These are phyloP conservation scores for Hypoxylon perforatum DNA, from an alignment of 495 filamentous ascomycete genomes.

Conservation along the genomic window DNA sequence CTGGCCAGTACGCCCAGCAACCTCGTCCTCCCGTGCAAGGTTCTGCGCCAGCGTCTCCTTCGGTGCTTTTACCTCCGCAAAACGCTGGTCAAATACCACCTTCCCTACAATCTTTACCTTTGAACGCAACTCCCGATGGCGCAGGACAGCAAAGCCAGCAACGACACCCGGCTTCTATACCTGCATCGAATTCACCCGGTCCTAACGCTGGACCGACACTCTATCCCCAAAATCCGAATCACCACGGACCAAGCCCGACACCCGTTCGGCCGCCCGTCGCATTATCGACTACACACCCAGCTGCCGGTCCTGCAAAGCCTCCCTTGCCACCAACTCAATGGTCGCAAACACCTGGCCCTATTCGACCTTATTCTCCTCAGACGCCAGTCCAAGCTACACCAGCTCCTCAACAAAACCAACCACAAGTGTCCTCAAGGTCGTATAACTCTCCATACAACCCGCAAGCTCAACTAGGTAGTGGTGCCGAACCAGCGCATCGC, in stretches of 20 bases:
- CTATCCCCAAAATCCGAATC: slow-evolving; percentile 33
- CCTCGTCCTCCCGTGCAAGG: slow-evolving; percentile 29
- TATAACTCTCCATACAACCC: slow-evolving; percentile 57
- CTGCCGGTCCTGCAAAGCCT: slow-evolving; percentile 29
- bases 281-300: slow-evolving; percentile 39
- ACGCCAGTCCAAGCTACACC: slow-evolving; percentile 40
- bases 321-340: slow-evolving; percentile 36
- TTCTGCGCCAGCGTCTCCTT: slow-evolving; percentile 35
- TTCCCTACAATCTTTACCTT: slow-evolving; percentile 47
- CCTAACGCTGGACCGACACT: slow-evolving; percentile 28
- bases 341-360: slow-evolving; percentile 29
- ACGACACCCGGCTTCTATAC: slow-evolving; percentile 36
- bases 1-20: slow-evolving; percentile 38
- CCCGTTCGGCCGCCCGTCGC: slow-evolving; percentile 41
- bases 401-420: slow-evolving; percentile 45
- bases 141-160: slow-evolving; percentile 40
- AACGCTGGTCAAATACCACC: slow-evolving; percentile 49
- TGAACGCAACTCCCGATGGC: slow-evolving; percentile 45
- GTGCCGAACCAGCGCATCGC: slow-evolving; percentile 29
- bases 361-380: slow-evolving; percentile 41
- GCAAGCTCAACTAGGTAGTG: slow-evolving; percentile 48
- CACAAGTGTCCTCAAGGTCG: slow-evolving; percentile 40
- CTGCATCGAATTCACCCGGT: slow-evolving; percentile 36
- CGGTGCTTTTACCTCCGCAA: slow-evolving; percentile 54
- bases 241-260: slow-evolving; percentile 37